phyloP scores from a whole-genome alignment of 805 yeast genomes.

The Starmerella apicola region DNA sequence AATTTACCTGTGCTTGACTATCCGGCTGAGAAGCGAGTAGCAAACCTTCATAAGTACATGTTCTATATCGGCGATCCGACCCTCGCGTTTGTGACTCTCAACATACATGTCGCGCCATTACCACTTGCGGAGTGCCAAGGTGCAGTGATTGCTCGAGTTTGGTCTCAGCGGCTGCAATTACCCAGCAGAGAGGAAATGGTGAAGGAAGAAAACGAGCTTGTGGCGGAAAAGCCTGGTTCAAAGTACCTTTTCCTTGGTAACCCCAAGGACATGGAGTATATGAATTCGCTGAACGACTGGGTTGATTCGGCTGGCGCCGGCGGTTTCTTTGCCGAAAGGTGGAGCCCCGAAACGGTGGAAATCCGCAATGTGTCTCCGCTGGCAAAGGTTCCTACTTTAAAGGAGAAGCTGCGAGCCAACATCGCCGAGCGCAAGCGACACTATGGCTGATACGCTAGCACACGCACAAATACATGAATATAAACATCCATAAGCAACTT shows the following conservation, averaged over 20 bases:
- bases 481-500: neutral
- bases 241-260: slow-evolving; percentile 40
- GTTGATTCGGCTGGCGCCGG: slow-evolving; percentile 16
- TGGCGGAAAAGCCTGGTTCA: slow-evolving; percentile 32
- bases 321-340: slow-evolving; percentile 40
- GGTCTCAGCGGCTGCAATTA: slow-evolving; percentile 40
- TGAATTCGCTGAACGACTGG: slow-evolving; percentile 33
- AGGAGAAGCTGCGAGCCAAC: slow-evolving; percentile 10
- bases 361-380: slow-evolving; percentile 13
- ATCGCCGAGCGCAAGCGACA: slow-evolving; percentile 27
- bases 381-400: slow-evolving; percentile 13
- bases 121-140: slow-evolving; percentile 44
- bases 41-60: slow-evolving; percentile 48
- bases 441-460: too few relatives aligned
- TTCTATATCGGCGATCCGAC: slow-evolving; percentile 50
- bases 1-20: slow-evolving; percentile 9
- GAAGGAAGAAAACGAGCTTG: slow-evolving; percentile 31
- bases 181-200: slow-evolving; percentile 41
- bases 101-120: slow-evolving; percentile 25
- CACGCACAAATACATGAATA: too few relatives aligned
- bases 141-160: slow-evolving; percentile 48
- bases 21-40: slow-evolving; percentile 37
- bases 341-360: slow-evolving; percentile 33
- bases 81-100: slow-evolving; percentile 46
- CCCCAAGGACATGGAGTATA: slow-evolving; percentile 51